phyloP scores from a whole-genome alignment of 2,329 filamentous ascomycete genomes.

The Nemania sp. region DNA sequence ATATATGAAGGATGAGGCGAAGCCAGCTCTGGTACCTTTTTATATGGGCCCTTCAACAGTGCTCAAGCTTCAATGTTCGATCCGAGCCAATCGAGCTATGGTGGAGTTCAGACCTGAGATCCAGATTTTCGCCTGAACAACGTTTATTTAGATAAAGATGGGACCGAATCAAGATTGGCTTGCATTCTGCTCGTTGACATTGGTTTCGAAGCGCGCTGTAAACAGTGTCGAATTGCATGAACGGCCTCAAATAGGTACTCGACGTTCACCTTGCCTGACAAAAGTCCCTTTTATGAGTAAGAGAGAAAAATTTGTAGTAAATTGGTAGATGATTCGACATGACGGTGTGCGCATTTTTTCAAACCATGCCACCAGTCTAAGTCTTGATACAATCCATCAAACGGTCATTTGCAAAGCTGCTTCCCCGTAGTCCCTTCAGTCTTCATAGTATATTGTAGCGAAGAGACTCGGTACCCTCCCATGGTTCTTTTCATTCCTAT shows the following conservation, averaged over 20 bases:
- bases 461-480: slow-evolving; percentile 10
- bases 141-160: not conserved
- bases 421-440: slow-evolving; percentile 26
- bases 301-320: too few relatives aligned
- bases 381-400: slow-evolving; percentile 38
- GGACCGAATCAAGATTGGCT: slow-evolving; percentile 5
- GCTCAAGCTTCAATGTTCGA: slow-evolving; percentile 6
- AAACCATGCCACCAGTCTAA: slow-evolving; percentile 49
- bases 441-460: slow-evolving; percentile 28
- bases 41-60: too few relatives aligned
- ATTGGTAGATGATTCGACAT: slow-evolving; percentile 11
- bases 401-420: slow-evolving; percentile 16
- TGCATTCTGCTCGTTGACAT: too few relatives aligned
- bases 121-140: slow-evolving; percentile 10
- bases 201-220: too few relatives aligned
- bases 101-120: slow-evolving; percentile 22
- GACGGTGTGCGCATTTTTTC: slow-evolving; percentile 40
- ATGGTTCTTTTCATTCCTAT: not conserved
- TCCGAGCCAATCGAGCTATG: slow-evolving; percentile 32
- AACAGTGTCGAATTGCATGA: too few relatives aligned
- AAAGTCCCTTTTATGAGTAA: not conserved
- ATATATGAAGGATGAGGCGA: slow-evolving; percentile 37
- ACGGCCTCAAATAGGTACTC: too few relatives aligned
- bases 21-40: slow-evolving; percentile 21
- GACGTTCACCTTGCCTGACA: too few relatives aligned